Evolutionary conservation across 2,329 filamentous ascomycete species (phyloP).

Genomic region (Fusarium lateritium): DNA sequence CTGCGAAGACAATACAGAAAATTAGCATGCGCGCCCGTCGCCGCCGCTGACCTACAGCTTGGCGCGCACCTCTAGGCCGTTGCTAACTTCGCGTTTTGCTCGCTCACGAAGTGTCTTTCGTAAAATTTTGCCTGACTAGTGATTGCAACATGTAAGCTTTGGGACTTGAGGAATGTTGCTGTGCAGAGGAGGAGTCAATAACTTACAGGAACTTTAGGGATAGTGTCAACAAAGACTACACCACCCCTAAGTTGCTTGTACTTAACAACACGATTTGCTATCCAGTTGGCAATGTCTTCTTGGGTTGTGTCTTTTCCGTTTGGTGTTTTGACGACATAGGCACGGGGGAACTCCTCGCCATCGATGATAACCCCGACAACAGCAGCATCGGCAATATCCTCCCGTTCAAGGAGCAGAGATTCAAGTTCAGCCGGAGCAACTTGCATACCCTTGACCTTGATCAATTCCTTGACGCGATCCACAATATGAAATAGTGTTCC

Average conservation of each 20-base stretch:
- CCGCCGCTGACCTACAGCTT: constrained; percentile 50
- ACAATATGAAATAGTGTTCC: constrained; percentile 75
- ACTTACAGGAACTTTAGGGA: constrained; percentile 72
- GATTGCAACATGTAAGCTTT: constrained; percentile 27
- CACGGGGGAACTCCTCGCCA: constrained; percentile 72
- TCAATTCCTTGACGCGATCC: constrained; percentile 78
- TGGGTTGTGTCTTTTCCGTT: constrained; percentile 38
- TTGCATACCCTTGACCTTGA: constrained; percentile 73
- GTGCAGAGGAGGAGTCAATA: neutral
- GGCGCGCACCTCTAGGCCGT: constrained; percentile 53
- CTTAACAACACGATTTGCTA: constrained; percentile 72
- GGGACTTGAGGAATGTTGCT: neutral
- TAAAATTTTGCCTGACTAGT: constrained; percentile 76
- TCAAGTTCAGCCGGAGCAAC: constrained; percentile 69
- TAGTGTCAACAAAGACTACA: constrained; percentile 75
- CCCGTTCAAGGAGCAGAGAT: constrained; percentile 56
- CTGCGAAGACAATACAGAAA: constrained; percentile 32
- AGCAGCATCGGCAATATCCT: constrained; percentile 71
- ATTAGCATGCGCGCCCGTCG: constrained; percentile 46
- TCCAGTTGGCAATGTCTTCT: constrained; percentile 72
- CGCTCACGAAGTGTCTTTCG: constrained; percentile 71
- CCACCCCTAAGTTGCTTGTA: constrained; percentile 80
- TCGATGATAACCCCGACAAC: constrained; percentile 72
- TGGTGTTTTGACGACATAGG: constrained; percentile 67
- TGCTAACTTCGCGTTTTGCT: constrained; percentile 67